Conservation (phyloP, 495 filamentous ascomycete genomes). For the Durotheca rogersii region DNA sequence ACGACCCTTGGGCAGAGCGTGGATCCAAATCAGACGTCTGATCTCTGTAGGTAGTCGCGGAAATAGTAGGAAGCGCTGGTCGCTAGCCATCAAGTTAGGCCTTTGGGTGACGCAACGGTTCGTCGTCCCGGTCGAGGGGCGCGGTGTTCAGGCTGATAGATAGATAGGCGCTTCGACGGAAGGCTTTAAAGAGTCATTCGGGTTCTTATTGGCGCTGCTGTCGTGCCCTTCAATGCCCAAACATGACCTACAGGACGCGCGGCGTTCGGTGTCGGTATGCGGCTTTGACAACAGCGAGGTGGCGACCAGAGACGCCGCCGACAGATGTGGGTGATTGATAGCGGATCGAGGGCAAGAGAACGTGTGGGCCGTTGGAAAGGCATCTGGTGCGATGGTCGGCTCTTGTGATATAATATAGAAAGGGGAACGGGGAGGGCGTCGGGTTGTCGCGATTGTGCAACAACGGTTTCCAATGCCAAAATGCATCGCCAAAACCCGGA, state of each 20-base stretch:
- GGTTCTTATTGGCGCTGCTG: neutral
- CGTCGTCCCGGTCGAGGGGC: constrained; percentile 6
- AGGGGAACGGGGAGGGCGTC: constrained; percentile 11
- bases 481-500: constrained; percentile 26
- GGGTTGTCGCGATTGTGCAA: constrained; percentile 27
- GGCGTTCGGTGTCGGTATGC: neutral
- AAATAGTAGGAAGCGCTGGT: constrained; percentile 27
- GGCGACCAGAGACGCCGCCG: neutral
- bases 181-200: constrained; percentile 4
- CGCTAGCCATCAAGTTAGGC: constrained; percentile 23
- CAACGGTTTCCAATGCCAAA: constrained; percentile 26
- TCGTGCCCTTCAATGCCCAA: constrained; percentile 14
- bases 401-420: constrained; percentile 21
- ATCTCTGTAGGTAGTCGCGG: constrained; percentile 34
- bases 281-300: constrained; percentile 1
- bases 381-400: constrained; percentile 15
- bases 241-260: constrained; percentile 18
- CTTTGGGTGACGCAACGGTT: neutral
- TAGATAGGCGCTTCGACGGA: constrained; percentile 11
- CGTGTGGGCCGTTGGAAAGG: neutral
- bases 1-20: constrained; percentile 30
- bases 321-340: neutral
- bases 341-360: neutral
- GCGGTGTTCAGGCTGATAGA: constrained; percentile 9
- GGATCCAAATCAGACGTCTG: constrained; percentile 31